phyloP scores from a whole-genome alignment of 345 rosid species.

The Euphorbia peplus region DNA sequence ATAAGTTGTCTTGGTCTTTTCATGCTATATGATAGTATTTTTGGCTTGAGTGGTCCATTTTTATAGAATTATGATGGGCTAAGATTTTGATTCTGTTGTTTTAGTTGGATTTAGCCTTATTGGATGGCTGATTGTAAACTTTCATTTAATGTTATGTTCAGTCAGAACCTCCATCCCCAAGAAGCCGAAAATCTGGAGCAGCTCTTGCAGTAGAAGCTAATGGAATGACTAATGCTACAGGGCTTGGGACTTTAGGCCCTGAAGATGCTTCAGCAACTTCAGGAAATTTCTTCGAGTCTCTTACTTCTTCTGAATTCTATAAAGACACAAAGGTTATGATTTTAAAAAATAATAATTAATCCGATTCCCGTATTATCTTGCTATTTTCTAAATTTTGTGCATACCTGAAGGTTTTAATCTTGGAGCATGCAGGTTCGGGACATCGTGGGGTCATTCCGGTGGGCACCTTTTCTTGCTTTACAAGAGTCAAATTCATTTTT shows the following conservation, averaged over 20 bases:
- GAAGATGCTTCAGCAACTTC: conserved; percentile 78
- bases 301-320: conserved; percentile 77
- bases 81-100: background rate
- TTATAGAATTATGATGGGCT: background rate
- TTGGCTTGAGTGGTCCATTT: background rate
- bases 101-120: background rate
- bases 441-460: conserved; percentile 91
- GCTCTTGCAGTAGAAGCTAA: conserved; percentile 49
- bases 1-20: background rate
- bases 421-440: conserved; percentile 69
- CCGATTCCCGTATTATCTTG: conserved; percentile 5
- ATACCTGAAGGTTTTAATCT: conserved; percentile 11
- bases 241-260: conserved; percentile 46
- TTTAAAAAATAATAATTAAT: background rate
- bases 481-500: conserved; percentile 85
- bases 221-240: conserved; percentile 47
- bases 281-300: conserved; percentile 82
- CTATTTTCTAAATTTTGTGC: background rate
- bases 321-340: conserved; percentile 67
- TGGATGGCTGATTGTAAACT: background rate
- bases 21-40: background rate
- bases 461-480: conserved; percentile 99
- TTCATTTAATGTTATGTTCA: conserved; percentile 21
- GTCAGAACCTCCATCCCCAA: conserved; percentile 94
- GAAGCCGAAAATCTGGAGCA: conserved; percentile 51